Percentiles rank a stretch among this genome's conserved stretches.
Conservation (phyloP, 345 rosid species). For the Brassica nigra region DNA sequence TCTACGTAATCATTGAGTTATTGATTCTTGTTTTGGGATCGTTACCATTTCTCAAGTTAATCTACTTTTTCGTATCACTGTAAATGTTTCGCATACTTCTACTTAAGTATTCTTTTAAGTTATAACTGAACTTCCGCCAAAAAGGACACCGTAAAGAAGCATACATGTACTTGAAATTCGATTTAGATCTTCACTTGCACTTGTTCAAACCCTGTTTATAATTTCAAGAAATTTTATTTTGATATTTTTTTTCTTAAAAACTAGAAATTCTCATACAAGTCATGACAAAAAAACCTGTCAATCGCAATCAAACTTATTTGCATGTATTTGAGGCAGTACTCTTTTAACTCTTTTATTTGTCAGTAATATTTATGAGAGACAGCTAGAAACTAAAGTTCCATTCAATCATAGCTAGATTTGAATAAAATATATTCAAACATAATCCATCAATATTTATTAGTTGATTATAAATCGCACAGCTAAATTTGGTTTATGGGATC, state of each 20-base stretch:
- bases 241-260: background rate
- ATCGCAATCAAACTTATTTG: conserved; percentile 1
- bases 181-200: background rate
- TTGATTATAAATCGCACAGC: background rate
- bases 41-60: background rate
- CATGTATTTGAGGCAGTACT: background rate
- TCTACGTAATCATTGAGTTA: background rate
- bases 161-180: background rate
- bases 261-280: background rate
- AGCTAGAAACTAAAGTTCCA: background rate
- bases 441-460: background rate
- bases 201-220: background rate
- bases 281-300: background rate
- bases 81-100: background rate
- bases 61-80: background rate
- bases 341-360: background rate
- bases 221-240: background rate
- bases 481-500: background rate
- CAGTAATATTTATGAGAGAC: conserved; percentile 3
- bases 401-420: background rate
- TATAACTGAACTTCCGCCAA: background rate
- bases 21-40: background rate
- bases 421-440: background rate
- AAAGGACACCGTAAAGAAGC: background rate
- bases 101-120: background rate